Conservation (phyloP, 805 yeast species). For the Tetrapisispora taiwanensis region DNA sequence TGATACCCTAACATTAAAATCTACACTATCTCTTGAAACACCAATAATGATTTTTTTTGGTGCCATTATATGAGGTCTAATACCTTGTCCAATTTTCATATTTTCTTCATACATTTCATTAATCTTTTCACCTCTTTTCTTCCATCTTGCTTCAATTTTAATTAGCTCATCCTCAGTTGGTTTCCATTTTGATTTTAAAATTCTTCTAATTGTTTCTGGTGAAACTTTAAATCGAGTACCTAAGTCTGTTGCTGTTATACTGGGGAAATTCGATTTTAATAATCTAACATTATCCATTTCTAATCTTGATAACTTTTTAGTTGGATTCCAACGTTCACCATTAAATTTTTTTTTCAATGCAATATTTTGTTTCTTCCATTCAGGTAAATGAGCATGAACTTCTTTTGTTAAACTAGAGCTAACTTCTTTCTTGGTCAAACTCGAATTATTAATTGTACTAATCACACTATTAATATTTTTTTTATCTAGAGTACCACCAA, state of each 20-base stretch:
- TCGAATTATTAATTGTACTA: constrained; percentile 11
- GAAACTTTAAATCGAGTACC: constrained; percentile 59
- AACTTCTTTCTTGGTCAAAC: constrained; percentile 6
- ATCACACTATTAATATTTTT: constrained; percentile 6
- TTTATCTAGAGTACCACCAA: constrained; percentile 1
- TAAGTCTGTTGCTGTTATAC: constrained; percentile 47
- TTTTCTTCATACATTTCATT: constrained; percentile 15
- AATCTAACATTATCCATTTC: constrained; percentile 56
- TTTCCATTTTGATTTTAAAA: constrained; percentile 65
- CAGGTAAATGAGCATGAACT: constrained; percentile 32
- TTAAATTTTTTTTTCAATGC: constrained; percentile 54
- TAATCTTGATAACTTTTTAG: constrained; percentile 53
- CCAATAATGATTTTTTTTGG: constrained; percentile 1
- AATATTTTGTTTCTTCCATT: constrained; percentile 62
- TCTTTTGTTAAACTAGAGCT: constrained; percentile 11
- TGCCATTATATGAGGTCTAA: not conserved
- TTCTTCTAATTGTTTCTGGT: constrained; percentile 75
- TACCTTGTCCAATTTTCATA: not conserved
- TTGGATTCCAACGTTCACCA: constrained; percentile 54
- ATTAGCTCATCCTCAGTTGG: constrained; percentile 49
- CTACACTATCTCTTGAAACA: not conserved
- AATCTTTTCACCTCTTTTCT: constrained; percentile 35
- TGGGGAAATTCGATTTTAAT: constrained; percentile 48
- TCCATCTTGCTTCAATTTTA: constrained; percentile 43
- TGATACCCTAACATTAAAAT: not conserved